These are phyloP conservation scores for Ensete ventricosum DNA, from an alignment of 176 grass and related monocot genomes.

Conservation along the genomic window DNA sequence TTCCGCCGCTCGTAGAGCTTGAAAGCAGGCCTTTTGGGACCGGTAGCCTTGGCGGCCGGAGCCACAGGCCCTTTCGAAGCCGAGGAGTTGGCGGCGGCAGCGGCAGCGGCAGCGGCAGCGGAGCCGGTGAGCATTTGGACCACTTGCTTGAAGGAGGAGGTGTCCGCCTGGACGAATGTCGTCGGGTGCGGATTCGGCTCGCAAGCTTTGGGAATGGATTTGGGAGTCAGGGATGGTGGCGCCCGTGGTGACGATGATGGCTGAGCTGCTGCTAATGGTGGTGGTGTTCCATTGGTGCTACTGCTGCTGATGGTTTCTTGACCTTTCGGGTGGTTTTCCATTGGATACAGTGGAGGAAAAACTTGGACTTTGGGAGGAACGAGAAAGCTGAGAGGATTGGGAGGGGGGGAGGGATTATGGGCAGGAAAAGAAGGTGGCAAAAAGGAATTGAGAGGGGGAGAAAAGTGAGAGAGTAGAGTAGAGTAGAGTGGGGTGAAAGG, in stretches of 20 bases:
- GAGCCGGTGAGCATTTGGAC: constrained; percentile 9
- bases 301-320: neutral
- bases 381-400: too few species aligned
- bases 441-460: neutral
- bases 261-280: neutral
- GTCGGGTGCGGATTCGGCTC: neutral
- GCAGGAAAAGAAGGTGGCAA: neutral
- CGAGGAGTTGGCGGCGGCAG: constrained; percentile 11
- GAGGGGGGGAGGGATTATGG: neutral
- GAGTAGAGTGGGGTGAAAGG: too few species aligned
- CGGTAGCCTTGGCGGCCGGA: constrained; percentile 5
- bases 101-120: constrained; percentile 36
- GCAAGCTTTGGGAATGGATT: neutral
- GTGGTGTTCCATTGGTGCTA: neutral
- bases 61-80: constrained; percentile 16
- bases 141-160: constrained; percentile 13
- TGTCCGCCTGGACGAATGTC: constrained; percentile 11
- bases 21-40: constrained; percentile 55
- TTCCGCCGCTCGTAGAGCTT: constrained; percentile 80
- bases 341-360: neutral
- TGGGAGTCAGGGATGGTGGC: neutral
- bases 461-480: too few species aligned
- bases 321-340: neutral
- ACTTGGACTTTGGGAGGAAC: too few species aligned
- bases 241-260: neutral